A percentile compares a stretch with the other conserved stretches of the same genome.
These are phyloP conservation scores for Calonectria leucothoes DNA, from an alignment of 2,329 filamentous ascomycete species.

Conservation along the genomic window DNA sequence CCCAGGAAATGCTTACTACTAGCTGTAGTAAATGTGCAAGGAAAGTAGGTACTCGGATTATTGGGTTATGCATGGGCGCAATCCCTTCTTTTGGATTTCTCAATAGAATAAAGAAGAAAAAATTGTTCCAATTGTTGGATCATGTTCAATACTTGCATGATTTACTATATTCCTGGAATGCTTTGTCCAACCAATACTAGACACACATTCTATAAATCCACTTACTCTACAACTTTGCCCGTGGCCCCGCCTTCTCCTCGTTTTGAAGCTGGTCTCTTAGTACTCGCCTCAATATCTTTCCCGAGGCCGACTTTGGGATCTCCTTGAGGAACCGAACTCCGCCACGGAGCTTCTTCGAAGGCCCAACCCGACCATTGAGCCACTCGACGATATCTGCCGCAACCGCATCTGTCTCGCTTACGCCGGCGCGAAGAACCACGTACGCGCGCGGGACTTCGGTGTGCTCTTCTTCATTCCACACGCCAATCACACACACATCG, in stretches of 20 bases:
- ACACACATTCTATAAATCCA: background rate
- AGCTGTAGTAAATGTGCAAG: background rate
- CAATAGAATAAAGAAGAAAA: background rate
- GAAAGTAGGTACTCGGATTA: background rate
- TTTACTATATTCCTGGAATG: background rate
- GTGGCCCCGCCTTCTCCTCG: slow-evolving; percentile 45
- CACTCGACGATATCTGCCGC: slow-evolving; percentile 50
- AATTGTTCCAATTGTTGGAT: background rate
- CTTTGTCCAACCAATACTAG: background rate
- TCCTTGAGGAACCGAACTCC: slow-evolving; percentile 75
- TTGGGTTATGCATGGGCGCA: too few species aligned
- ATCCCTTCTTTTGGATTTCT: background rate
- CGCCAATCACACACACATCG: slow-evolving; percentile 75
- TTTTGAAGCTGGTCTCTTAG: slow-evolving; percentile 58
- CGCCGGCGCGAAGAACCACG: slow-evolving; percentile 50
- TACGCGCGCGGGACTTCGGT: slow-evolving; percentile 74
- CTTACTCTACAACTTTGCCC: slow-evolving; percentile 50
- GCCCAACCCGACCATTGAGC: slow-evolving; percentile 69
- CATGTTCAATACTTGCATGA: background rate
- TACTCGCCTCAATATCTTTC: slow-evolving; percentile 61
- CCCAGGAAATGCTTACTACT: slow-evolving; percentile 54
- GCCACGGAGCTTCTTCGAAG: slow-evolving; percentile 76
- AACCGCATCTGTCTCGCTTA: slow-evolving; percentile 47
- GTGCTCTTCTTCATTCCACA: slow-evolving; percentile 67
- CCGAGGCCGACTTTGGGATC: slow-evolving; percentile 76